A percentile compares a stretch with the other conserved stretches of the same genome.
Evolutionary conservation across 768 basidiomycete genomes (phyloP).

Genomic region (Mycena vitilis): DNA sequence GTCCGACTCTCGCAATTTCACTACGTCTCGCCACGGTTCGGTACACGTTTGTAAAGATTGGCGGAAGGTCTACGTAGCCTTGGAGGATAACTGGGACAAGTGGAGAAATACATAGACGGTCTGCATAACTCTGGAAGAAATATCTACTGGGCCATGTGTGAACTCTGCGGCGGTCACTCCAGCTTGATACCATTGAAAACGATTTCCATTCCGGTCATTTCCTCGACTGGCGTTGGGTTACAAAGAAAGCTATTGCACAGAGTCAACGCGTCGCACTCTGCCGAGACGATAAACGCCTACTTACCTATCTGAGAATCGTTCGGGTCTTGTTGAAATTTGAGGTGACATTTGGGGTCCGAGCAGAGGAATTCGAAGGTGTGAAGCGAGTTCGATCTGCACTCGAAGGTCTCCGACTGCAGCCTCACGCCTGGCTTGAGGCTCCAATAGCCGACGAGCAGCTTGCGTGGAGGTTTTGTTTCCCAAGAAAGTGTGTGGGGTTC

Average conservation of each 20-base stretch:
- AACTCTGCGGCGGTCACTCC: no score
- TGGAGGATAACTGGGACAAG: no score
- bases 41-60: no score
- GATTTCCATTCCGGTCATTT: no score
- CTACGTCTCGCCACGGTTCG: no score
- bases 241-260: not conserved
- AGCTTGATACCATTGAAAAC: no score
- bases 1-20: no score
- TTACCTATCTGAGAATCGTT: conserved; percentile 1
- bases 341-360: not conserved
- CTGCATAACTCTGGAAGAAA: no score
- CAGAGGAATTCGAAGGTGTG: conserved; percentile 2
- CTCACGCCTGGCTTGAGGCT: not conserved
- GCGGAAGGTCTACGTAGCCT: no score
- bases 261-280: no score
- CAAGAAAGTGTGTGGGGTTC: not conserved
- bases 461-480: not conserved
- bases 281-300: not conserved
- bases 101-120: no score
- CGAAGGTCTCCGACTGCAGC: not conserved
- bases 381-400: not conserved
- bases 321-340: not conserved
- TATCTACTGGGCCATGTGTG: no score
- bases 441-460: not conserved
- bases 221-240: conserved; percentile 2